Evolutionary conservation across 129 eudicot genomes (phyloP).

Genomic region (Cynara cardunculus): DNA sequence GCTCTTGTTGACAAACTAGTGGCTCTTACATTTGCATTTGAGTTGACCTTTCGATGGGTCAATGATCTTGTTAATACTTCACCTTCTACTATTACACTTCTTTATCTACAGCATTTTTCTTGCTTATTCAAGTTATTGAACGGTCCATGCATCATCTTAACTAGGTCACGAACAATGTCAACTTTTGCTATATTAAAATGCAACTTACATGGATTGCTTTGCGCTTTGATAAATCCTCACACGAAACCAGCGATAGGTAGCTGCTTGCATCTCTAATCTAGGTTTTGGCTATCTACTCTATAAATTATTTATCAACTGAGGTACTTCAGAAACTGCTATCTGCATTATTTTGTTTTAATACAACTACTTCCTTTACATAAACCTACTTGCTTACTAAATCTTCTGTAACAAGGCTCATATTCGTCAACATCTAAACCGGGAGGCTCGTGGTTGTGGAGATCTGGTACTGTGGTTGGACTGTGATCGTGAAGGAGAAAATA

Average conservation of each 20-base stretch:
- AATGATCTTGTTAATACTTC: no score
- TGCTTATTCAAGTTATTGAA: not conserved
- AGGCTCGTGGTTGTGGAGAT: constrained; percentile 86
- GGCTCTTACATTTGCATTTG: not conserved
- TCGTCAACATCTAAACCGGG: constrained; percentile 79
- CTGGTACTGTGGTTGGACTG: constrained; percentile 91
- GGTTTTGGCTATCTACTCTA: not conserved
- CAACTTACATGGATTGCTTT: not conserved
- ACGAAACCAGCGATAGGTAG: not conserved
- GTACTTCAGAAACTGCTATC: not conserved
- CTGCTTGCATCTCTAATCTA: not conserved
- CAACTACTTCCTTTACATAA: constrained; percentile 1
- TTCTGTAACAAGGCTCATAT: constrained; percentile 73
- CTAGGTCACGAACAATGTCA: not conserved
- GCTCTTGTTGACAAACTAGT: not conserved
- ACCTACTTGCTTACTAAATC: constrained; percentile 15
- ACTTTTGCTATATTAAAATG: not conserved
- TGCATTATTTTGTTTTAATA: not conserved
- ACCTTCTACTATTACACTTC: not conserved
- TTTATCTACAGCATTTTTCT: not conserved
- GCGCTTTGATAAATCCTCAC: not conserved
- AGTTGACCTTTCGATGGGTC: not conserved
- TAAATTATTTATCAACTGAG: not conserved
- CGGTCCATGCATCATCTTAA: not conserved
- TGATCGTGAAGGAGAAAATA: constrained; percentile 98